Evolutionary conservation across 352 stramenopile species (phyloP), one percentile per base, ranked within the genome.

Genomic region (Phytophthora sojae): DNA sequence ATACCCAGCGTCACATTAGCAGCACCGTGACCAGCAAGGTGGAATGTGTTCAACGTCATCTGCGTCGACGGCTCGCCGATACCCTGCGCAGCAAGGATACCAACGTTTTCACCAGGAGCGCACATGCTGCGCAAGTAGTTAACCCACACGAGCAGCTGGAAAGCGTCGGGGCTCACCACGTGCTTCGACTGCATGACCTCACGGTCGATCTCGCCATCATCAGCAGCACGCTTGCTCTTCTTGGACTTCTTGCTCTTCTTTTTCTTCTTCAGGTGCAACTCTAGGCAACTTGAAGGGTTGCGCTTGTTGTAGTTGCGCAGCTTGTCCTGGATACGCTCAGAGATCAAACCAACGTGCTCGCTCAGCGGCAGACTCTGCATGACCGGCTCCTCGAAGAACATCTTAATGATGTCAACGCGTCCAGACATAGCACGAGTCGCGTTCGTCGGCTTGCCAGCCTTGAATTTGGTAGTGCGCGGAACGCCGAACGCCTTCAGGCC

Each of bases 41-140:
- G 98, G 86, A 99, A 99, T 35, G 98, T 99, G 86, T 99, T 99
- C 9, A 99, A 89, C 59, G 98, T 99, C 98, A 99, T 99, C 82
- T 99, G 98, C 6, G 98, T 99, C 32, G 97, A 99, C n/a, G 98
- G 98, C 77, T 99, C 98, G 45, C 98, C 98, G 74, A 99, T 96
- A 70, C 92, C 99, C 86, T 99, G 98, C 30, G 97, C 98, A 57
- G 97, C 98, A 61, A 99, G 96, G 35, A 97, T 95, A 62, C 98
- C 98, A 6, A 99, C 98, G 45, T 98, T 97, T 79, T 99, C 98
- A 51, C 98, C 98, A 26, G 98, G 98, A 67, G 94, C 91, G 39
- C 88, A 96, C 78, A 99, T 91, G 64, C 97, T 98, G 52, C 94
- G 88, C 77, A 98, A 89, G 80, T 99, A 99, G 81, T 99, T 99